Conservation (phyloP, 352 stramenopile genomes). For the Pythium brachiatum region DNA sequence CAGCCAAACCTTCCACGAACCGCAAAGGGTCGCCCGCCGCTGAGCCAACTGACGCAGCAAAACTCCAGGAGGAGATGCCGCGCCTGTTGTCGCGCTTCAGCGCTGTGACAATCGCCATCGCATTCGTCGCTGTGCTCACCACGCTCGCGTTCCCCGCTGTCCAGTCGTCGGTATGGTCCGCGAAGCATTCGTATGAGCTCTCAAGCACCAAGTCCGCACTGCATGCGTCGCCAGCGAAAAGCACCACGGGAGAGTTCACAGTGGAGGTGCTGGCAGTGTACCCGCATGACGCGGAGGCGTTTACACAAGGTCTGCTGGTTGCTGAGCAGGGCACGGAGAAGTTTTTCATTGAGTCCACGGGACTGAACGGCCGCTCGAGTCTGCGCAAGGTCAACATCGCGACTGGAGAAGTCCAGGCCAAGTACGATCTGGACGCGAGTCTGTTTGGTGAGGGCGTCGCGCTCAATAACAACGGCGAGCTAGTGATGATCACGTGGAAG, state of each 20-base stretch:
- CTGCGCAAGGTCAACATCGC: slow-evolving; percentile 86
- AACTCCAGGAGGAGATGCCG: slow-evolving; percentile 2
- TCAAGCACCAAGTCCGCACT: slow-evolving; percentile 6
- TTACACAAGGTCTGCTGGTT: slow-evolving; percentile 85
- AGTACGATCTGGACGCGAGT: slow-evolving; percentile 49
- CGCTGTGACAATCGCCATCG: slow-evolving; percentile 11
- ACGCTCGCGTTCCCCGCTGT: slow-evolving; percentile 9
- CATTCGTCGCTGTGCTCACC: background rate
- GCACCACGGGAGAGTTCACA: slow-evolving; percentile 13
- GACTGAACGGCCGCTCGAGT: slow-evolving; percentile 85
- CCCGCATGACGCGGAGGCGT: slow-evolving; percentile 78
- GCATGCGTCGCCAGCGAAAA: background rate
- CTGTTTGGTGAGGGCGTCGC: slow-evolving; percentile 93
- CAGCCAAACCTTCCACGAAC: background rate
- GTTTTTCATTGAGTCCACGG: slow-evolving; percentile 92
- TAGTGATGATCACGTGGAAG: slow-evolving; percentile 93
- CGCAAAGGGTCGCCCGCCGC: background rate
- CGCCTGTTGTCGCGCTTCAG: slow-evolving; percentile 7
- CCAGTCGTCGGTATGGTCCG: background rate
- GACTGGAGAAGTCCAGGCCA: slow-evolving; percentile 72
- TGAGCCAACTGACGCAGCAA: background rate
- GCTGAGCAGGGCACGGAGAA: slow-evolving; percentile 47
- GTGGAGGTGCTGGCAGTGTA: slow-evolving; percentile 70
- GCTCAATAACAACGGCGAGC: slow-evolving; percentile 50
- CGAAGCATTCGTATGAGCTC: background rate